Evolutionary conservation across 2,329 filamentous ascomycete species (phyloP).

Genomic region (Colletotrichum sp.): DNA sequence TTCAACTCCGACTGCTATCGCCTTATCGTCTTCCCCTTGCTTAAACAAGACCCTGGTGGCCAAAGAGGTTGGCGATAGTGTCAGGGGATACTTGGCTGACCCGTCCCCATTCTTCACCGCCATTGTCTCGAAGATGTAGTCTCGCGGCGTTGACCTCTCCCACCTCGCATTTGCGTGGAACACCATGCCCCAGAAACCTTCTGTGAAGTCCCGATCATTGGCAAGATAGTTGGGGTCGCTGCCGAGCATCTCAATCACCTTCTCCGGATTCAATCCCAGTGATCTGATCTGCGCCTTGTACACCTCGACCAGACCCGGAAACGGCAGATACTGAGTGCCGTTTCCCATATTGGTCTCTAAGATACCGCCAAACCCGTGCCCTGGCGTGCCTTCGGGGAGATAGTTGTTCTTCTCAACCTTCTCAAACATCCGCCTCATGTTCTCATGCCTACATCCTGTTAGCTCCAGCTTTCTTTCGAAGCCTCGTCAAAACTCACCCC

Average conservation of each 20-base stretch:
- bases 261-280: background rate
- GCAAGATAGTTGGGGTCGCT: background rate
- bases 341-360: constrained; percentile 29
- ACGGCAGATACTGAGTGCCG: background rate
- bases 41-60: constrained; percentile 44
- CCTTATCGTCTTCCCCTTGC: background rate
- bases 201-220: background rate
- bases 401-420: constrained; percentile 48
- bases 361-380: constrained; percentile 48
- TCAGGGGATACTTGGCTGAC: constrained; percentile 50
- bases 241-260: background rate
- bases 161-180: background rate
- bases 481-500: constrained; percentile 31
- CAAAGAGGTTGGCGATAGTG: constrained; percentile 38
- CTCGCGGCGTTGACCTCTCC: background rate
- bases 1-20: constrained; percentile 44
- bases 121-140: constrained; percentile 28
- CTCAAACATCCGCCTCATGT: constrained; percentile 24
- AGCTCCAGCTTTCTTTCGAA: background rate
- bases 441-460: constrained; percentile 31
- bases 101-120: constrained; percentile 46
- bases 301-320: background rate
- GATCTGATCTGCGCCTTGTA: background rate
- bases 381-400: constrained; percentile 37
- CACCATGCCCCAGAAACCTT: background rate